Evolutionary conservation across 176 grass and related monocot genomes (phyloP).

Genomic region (Eremochloa ophiuroides): DNA sequence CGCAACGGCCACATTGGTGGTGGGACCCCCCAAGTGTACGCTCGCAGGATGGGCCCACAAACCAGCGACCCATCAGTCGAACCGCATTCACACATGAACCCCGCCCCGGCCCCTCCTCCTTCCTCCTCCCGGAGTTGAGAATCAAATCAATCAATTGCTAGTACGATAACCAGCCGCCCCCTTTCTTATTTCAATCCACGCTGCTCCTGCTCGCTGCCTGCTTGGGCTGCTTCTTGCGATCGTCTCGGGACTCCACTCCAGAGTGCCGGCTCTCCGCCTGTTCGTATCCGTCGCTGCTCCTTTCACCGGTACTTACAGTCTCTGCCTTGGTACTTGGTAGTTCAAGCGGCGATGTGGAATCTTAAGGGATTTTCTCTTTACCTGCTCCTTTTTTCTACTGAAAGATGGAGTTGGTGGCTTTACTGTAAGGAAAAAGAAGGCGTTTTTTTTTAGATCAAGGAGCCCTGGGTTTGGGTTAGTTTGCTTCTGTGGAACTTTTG

Average conservation of each 20-base stretch:
- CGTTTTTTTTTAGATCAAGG: neutral
- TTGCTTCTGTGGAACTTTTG: neutral
- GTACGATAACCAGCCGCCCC: neutral
- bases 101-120: neutral
- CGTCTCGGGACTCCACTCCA: neutral
- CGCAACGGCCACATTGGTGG: neutral
- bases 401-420: neutral
- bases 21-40: neutral
- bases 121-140: neutral
- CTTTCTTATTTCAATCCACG: neutral
- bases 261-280: neutral
- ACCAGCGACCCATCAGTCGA: neutral
- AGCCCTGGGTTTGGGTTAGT: neutral
- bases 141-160: conserved; percentile 7
- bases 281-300: neutral
- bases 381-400: neutral
- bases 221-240: conserved; percentile 5
- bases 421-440: neutral
- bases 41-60: neutral
- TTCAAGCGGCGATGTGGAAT: conserved; percentile 12
- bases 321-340: neutral
- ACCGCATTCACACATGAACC: neutral
- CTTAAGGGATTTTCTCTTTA: neutral
- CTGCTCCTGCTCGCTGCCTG: neutral
- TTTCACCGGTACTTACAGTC: neutral